Base-by-base conservation (phyloP, 2,329 filamentous ascomycete species). In the Boeremia exigua region DNA sequence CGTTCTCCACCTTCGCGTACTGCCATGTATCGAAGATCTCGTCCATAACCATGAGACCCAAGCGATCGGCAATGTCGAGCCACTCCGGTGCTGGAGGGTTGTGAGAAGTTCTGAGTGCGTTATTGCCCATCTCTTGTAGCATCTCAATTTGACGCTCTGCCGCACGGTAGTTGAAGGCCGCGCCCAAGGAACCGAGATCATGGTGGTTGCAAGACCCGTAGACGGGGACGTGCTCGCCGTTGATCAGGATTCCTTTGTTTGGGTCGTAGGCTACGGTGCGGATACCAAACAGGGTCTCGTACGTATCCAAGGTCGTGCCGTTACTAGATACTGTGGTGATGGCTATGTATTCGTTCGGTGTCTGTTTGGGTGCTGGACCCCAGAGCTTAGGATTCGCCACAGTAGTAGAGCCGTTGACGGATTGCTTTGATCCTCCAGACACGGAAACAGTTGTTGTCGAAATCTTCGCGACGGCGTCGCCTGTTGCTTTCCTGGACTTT, bases 11-110 rank as follows among this genome's bases (percentile, higher is more conserved):
- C 66, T 84, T 84, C 9, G 68, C 57, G 10, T 39, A 60, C 19
- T 74, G 59, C 82, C 82, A 85, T 7, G 62, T 70, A 65, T 84
- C 82, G 58, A 84, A 84, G 19, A 82, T 79, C 66, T 85, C 82
- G 58, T 83, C 79, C 25, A 84, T 66, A 5, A 84, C 79, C 3
- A 84, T 48, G 53, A 84, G 78, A 0, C 82, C 82, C 66, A 81
- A 68, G 3, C 70, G 65, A 60, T 85, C 82, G 2, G 81, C 76
- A 6, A 84, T 61, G 9, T 82, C 78, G 1, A 85, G 74, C 0
- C 83, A 66, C 56, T 83, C 82, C 0, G 80, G 74, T 0, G 81
- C 81, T 0, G 82, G 82, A 0, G 81, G 81, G 65, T 84, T 84
- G 65, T 85, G 82, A 0, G 81, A 78, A 23, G 78, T 83, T 3